Percentiles rank a stretch among this genome's conserved stretches.
phyloP scores from a whole-genome alignment of 208 protist genomes.

The Acanthamoeba lenticulata region DNA sequence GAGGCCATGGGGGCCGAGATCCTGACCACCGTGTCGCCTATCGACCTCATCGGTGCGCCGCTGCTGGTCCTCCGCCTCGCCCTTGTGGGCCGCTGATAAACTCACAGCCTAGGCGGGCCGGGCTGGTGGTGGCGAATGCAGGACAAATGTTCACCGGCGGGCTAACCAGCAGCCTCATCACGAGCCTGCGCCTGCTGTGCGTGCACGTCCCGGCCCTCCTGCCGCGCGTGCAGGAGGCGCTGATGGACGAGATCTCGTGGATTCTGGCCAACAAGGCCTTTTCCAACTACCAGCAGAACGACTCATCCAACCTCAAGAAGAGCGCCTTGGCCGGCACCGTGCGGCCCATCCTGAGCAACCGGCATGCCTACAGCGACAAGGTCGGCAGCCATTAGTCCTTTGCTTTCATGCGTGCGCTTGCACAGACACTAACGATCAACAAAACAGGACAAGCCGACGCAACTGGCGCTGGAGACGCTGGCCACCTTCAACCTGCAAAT shows the following conservation, averaged over 20 bases:
- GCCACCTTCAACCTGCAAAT: slow-evolving; percentile 87
- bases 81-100: background rate
- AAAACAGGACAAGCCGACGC: background rate
- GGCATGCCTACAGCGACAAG: slow-evolving; percentile 7
- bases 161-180: slow-evolving; percentile 65
- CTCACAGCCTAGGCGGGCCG: too few species aligned
- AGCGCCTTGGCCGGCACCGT: background rate
- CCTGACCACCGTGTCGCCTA: background rate
- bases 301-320: background rate
- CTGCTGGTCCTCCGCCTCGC: background rate
- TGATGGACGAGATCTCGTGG: slow-evolving; percentile 53
- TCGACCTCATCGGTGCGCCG: background rate
- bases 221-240: slow-evolving; percentile 74
- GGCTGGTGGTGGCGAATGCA: background rate
- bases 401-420: too few species aligned
- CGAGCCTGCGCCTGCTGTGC: slow-evolving; percentile 72
- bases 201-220: slow-evolving; percentile 77
- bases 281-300: background rate
- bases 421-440: background rate
- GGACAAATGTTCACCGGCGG: slow-evolving; percentile 76
- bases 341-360: background rate
- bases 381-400: background rate
- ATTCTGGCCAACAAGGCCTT: slow-evolving; percentile 56
- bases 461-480: slow-evolving; percentile 86
- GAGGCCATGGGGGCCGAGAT: slow-evolving; percentile 73